Conservation (phyloP, 2,329 filamentous ascomycete species). For the Diplodia seriata region DNA sequence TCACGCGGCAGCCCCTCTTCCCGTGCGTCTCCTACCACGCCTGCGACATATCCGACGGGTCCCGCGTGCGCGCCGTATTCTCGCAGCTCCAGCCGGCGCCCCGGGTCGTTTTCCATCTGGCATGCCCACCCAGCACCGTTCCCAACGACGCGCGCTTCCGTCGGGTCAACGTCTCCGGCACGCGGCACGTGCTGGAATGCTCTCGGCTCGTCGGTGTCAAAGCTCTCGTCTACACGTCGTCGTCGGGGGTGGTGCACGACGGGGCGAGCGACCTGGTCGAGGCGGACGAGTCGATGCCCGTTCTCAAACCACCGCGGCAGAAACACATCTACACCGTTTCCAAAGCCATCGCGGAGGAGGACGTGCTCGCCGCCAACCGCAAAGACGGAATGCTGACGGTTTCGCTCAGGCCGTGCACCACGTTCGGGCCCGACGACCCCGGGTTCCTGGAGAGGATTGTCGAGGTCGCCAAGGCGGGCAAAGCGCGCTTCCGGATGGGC, state of each 20-base stretch:
- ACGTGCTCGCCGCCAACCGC: constrained; percentile 36
- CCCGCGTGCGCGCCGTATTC: too few relatives aligned
- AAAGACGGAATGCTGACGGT: constrained; percentile 28
- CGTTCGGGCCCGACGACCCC: constrained; percentile 31
- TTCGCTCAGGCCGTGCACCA: constrained; percentile 29
- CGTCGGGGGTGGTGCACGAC: constrained; percentile 37
- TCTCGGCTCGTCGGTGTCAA: constrained; percentile 32
- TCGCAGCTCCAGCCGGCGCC: too few relatives aligned
- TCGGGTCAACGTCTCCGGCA: constrained; percentile 34
- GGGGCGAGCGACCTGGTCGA: constrained; percentile 33
- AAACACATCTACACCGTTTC: constrained; percentile 37
- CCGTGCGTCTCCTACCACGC: too few relatives aligned
- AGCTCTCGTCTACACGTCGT: constrained; percentile 38
- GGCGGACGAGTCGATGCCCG: constrained; percentile 34
- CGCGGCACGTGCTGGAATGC: constrained; percentile 32
- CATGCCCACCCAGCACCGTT: constrained; percentile 32
- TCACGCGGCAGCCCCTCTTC: too few relatives aligned
- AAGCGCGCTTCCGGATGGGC: constrained; percentile 36
- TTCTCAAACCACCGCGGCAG: constrained; percentile 35
- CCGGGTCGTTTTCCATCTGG: constrained; percentile 36
- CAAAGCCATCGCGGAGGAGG: constrained; percentile 37
- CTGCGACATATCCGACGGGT: too few relatives aligned
- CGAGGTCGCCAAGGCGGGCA: constrained; percentile 32
- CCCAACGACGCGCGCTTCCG: constrained; percentile 21
- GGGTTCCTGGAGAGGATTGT: constrained; percentile 33